Conservation (phyloP, 805 yeast species). For the Candida namnaoensis region DNA sequence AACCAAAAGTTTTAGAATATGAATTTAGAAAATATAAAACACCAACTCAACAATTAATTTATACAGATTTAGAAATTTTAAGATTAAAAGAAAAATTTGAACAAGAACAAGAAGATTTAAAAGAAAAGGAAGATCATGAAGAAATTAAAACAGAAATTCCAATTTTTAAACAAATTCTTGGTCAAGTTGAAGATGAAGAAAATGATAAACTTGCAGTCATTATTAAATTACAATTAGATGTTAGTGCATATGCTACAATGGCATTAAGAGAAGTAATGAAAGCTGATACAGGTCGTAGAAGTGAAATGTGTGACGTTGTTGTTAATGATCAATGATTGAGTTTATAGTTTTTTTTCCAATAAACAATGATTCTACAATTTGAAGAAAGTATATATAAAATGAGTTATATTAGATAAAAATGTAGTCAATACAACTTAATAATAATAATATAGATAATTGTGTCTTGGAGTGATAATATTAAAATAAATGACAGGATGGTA, state of each 20-base stretch:
- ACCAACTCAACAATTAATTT: conserved; percentile 62
- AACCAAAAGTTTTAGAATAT: conserved; percentile 58
- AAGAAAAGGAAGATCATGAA: conserved; percentile 10
- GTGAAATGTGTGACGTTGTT: conserved; percentile 36
- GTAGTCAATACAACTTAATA: too few relatives aligned
- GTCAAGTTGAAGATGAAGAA: conserved; percentile 19
- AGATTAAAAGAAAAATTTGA: conserved; percentile 23
- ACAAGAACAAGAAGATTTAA: conserved; percentile 11
- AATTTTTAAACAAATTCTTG: conserved; percentile 19
- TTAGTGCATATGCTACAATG: conserved; percentile 96
- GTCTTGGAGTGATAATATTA: too few relatives aligned
- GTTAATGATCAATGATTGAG: background rate
- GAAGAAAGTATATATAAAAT: too few relatives aligned
- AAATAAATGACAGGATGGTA: too few relatives aligned
- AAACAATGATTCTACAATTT: too few relatives aligned
- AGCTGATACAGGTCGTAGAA: conserved; percentile 55
- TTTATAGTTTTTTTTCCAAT: too few relatives aligned
- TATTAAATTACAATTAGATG: conserved; percentile 67
- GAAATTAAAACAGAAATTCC: conserved; percentile 3
- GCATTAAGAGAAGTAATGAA: conserved; percentile 87
- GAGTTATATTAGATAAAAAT: too few relatives aligned
- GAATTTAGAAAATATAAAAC: conserved; percentile 51
- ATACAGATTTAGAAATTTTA: conserved; percentile 66
- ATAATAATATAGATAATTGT: too few relatives aligned
- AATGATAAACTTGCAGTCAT: conserved; percentile 62